Conservation (phyloP, 2,329 filamentous ascomycete genomes). For the Sporothrix mexicana region DNA sequence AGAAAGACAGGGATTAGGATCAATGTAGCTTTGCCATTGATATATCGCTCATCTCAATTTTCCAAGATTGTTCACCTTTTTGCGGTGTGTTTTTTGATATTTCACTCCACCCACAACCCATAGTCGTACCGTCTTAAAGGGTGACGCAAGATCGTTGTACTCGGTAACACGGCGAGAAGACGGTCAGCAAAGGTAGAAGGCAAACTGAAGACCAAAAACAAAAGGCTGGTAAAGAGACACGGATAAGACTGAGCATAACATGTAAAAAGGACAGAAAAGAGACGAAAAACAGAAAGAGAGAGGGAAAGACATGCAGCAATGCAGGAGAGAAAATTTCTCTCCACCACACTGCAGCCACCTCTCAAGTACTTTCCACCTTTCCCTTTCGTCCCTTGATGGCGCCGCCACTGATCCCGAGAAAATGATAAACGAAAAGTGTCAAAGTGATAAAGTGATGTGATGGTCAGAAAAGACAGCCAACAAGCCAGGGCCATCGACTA, state of each 20-base stretch:
- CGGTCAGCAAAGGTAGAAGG: no score
- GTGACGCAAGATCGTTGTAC: constrained; percentile 19
- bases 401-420: constrained; percentile 4
- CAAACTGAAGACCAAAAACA: background rate
- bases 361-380: background rate
- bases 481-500: background rate
- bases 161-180: background rate
- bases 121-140: no score
- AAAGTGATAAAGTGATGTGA: no score
- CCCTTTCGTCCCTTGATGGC: background rate
- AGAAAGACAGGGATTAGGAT: background rate
- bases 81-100: background rate
- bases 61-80: background rate
- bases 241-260: background rate
- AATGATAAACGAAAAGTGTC: background rate
- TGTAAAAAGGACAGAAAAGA: constrained; percentile 5
- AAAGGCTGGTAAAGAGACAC: background rate
- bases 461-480: background rate
- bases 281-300: background rate
- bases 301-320: background rate
- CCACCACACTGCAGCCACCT: background rate
- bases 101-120: background rate
- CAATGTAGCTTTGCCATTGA: background rate
- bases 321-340: background rate
- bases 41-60: background rate